Percentiles rank a stretch among this genome's conserved stretches.
phyloP scores from a whole-genome alignment of 2,329 filamentous ascomycete species.

The Fusarium burgessii region DNA sequence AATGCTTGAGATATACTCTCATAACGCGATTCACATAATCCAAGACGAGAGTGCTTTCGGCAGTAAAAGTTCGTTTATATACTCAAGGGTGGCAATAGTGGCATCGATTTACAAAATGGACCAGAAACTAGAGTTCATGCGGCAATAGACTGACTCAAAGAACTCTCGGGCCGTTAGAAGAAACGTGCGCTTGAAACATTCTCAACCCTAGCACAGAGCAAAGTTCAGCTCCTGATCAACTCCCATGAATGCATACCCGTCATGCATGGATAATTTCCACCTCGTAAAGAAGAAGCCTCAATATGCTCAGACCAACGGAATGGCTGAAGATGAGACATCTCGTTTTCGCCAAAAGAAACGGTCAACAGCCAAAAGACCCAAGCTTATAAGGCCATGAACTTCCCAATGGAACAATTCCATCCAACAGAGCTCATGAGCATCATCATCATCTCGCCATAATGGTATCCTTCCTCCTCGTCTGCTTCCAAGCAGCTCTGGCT shows the following conservation, averaged over 20 bases:
- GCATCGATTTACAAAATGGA: neutral
- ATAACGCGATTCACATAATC: neutral
- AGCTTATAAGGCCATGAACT: neutral
- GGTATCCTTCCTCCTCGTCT: conserved; percentile 11
- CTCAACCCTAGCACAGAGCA: neutral
- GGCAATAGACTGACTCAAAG: neutral
- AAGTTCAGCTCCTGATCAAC: neutral
- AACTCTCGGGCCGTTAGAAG: neutral
- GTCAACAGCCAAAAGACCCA: neutral
- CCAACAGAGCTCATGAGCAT: neutral
- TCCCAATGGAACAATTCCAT: neutral
- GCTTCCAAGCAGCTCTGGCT: neutral
- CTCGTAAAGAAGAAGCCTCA: conserved; percentile 23
- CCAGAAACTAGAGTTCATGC: neutral
- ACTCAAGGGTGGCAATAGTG: neutral
- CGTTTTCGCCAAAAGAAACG: neutral
- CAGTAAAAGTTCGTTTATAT: too few relatives aligned
- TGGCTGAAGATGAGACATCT: neutral
- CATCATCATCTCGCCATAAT: neutral
- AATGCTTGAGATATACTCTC: rapidly evolving
- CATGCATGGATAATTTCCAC: conserved; percentile 12
- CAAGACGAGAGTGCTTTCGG: rapidly evolving
- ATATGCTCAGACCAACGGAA: neutral
- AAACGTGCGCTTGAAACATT: neutral
- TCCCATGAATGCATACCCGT: neutral